phyloP scores from a whole-genome alignment of 2,329 filamentous ascomycete genomes.

The Alternaria ventricosa region DNA sequence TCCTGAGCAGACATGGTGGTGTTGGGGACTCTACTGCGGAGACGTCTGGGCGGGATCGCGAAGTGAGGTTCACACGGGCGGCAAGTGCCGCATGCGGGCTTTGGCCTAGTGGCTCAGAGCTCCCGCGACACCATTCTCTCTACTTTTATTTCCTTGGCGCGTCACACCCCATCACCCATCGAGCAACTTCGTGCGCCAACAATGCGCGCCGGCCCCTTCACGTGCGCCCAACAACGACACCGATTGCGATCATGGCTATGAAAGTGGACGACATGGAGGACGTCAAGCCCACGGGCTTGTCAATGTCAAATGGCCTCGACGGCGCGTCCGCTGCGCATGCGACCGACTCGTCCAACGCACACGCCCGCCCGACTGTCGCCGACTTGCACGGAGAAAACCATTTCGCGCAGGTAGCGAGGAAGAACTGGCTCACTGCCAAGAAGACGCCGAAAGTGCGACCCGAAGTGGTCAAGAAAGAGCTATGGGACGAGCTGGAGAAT shows the following conservation, averaged over 20 bases:
- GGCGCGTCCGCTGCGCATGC: constrained; percentile 31
- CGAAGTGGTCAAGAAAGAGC: constrained; percentile 81
- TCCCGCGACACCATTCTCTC: constrained; percentile 20
- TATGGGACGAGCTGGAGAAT: constrained; percentile 88
- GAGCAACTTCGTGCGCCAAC: constrained; percentile 29
- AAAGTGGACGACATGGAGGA: constrained; percentile 33
- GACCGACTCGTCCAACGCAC: constrained; percentile 26
- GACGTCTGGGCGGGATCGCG: constrained; percentile 15
- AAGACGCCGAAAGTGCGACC: constrained; percentile 73
- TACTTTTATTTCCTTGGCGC: constrained; percentile 42
- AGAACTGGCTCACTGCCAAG: constrained; percentile 79
- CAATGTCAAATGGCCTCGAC: constrained; percentile 15
- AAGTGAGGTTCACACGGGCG: constrained; percentile 16
- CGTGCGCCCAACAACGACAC: constrained; percentile 13
- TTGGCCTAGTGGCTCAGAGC: constrained; percentile 3
- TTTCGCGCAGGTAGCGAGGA: constrained; percentile 74
- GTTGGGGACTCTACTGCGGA: constrained; percentile 21
- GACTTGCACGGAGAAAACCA: constrained; percentile 72
- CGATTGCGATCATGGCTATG: constrained; percentile 13
- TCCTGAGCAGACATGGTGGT: constrained; percentile 42
- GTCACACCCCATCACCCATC: constrained; percentile 17
- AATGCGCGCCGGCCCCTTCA: constrained; percentile 32
- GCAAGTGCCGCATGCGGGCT: constrained; percentile 22
- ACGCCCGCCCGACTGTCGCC: constrained; percentile 67
- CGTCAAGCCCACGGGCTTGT: constrained; percentile 21